phyloP scores from a whole-genome alignment of 345 rosid genomes.

The Eucalyptus paniculata region DNA sequence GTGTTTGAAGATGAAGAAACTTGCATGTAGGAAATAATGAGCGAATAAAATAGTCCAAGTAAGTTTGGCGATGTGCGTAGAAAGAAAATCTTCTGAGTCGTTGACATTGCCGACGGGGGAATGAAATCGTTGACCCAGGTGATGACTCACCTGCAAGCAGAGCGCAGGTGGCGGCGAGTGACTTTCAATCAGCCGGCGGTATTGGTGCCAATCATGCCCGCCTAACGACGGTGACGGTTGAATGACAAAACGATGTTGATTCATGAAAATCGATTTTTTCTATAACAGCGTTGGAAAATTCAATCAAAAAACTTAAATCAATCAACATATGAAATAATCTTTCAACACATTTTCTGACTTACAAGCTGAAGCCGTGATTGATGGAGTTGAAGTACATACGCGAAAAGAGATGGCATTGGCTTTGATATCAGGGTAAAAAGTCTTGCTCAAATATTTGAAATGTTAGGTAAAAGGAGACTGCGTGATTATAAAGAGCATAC shows the following conservation, averaged over 20 bases:
- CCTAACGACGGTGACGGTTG: not conserved
- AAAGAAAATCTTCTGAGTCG: not conserved
- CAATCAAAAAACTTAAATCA: not conserved
- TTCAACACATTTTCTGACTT: not conserved
- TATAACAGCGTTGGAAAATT: fast-evolving
- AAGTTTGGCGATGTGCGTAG: not conserved
- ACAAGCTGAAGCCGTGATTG: not conserved
- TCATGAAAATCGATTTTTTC: not conserved
- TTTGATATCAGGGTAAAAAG: fast-evolving
- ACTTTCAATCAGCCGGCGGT: not conserved
- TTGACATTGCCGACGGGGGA: not conserved
- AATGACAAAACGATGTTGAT: not conserved
- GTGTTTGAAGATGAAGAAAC: not conserved
- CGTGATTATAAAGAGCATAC: not conserved
- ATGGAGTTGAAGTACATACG: not conserved
- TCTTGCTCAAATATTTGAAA: not conserved
- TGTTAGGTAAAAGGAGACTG: fast-evolving
- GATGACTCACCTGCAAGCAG: not conserved
- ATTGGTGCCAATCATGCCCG: not conserved
- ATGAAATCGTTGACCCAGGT: not conserved
- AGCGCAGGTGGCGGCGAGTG: not conserved
- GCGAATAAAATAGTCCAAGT: not conserved
- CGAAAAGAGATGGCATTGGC: fast-evolving
- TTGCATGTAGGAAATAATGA: not conserved
- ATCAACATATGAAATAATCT: too few relatives aligned